Percentiles rank a stretch among this genome's conserved stretches.
These are phyloP conservation scores for Nannizzia gypsea DNA, from an alignment of 2,329 filamentous ascomycete genomes.

Conservation along the genomic window DNA sequence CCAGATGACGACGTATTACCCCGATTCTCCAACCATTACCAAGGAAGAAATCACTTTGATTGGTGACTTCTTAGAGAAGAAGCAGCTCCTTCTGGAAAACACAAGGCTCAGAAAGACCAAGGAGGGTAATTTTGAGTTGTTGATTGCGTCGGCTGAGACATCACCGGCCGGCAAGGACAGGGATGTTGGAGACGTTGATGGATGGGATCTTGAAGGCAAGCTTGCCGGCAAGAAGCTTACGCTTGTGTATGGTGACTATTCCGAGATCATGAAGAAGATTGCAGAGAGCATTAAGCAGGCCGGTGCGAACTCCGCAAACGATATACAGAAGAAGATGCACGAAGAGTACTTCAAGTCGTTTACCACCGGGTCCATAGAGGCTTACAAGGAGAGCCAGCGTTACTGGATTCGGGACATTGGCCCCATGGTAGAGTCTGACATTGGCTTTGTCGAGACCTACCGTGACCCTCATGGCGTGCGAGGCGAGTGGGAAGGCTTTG, in stretches of 20 bases:
- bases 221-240: slow-evolving; percentile 57
- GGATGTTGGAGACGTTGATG: slow-evolving; percentile 55
- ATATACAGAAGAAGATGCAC: slow-evolving; percentile 63
- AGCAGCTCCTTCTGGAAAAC: slow-evolving; percentile 61
- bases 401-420: slow-evolving; percentile 75
- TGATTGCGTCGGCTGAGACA: slow-evolving; percentile 58
- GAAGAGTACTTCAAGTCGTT: slow-evolving; percentile 65
- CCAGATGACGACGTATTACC: slow-evolving; percentile 74
- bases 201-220: slow-evolving; percentile 49
- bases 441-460: slow-evolving; percentile 80
- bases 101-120: slow-evolving; percentile 58
- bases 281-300: slow-evolving; percentile 55
- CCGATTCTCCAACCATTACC: slow-evolving; percentile 60
- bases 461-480: slow-evolving; percentile 69
- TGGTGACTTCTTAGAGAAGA: slow-evolving; percentile 60
- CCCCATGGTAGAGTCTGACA: slow-evolving; percentile 66
- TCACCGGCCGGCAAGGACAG: slow-evolving; percentile 50
- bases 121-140: slow-evolving; percentile 55
- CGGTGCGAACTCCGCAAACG: slow-evolving; percentile 57
- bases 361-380: slow-evolving; percentile 58
- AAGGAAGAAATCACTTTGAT: slow-evolving; percentile 62
- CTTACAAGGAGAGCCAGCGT: slow-evolving; percentile 69
- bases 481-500: slow-evolving; percentile 78
- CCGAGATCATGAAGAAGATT: slow-evolving; percentile 58
- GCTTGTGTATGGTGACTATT: slow-evolving; percentile 63